Evolutionary conservation across 176 grass and related monocot species (phyloP), one percentile per base, ranked within the genome.

Genomic region (Cenchrus fungigraminus): DNA sequence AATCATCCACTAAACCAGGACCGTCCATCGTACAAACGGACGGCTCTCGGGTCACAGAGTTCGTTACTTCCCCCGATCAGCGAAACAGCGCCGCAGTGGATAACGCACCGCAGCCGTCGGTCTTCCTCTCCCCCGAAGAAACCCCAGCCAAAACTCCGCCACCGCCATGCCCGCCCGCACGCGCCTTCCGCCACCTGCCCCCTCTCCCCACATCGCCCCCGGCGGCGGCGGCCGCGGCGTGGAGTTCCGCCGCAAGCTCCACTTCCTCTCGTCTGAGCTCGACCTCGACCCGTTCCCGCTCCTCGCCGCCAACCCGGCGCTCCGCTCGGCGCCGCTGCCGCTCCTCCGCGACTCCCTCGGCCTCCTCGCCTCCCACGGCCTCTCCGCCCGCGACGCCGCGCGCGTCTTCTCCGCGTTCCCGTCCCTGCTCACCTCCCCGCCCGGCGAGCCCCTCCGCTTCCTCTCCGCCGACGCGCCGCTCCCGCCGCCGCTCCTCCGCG

Each of bases 271-370:
- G 7, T 57, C 74, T 45, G 81, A 87, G 10, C 88, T 94, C 47
- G 79, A 67, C 77, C 50, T 97, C 61, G 90, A 97, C 90, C 87
- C 94, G 0, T 91, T 86, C 65, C 88, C 71, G 6, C 89, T 89
- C 49, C 87, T 97, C 32, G 71, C 92, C 13, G 64, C 43, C 62
- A 90, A 94, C 80, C 94, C 94, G 2, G 32, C 75, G 20, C 90
- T 97, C 56, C 88, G 88, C 59, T 67, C 80, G 9, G 88, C 88
- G 49, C 78, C 88, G 25, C 92, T 92, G 8, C 61, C 74, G 58
- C 86, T 83, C 60, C 68, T 97, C 74, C 78, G 76, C 57, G 45
- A 74, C 63, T 80, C 86, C 59, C 81, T 94, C 56, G 59, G 81
- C 78, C 92, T 88, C 60, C 88, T 97, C 63, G 79, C 89, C 43